Evolutionary conservation across 768 basidiomycete species (phyloP).

Genomic region (Lentinus brumalis): DNA sequence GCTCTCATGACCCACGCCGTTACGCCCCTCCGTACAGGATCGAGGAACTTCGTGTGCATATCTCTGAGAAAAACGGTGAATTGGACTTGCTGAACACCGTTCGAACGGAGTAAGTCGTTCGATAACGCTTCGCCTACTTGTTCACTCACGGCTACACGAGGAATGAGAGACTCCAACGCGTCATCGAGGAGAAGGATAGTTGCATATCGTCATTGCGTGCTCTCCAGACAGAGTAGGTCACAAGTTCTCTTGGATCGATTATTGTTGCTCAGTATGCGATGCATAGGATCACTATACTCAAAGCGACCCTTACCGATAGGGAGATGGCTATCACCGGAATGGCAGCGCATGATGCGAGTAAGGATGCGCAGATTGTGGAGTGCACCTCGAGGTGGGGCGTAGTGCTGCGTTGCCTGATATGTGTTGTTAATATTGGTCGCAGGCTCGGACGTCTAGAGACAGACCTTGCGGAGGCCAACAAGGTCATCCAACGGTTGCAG

Average conservation of each 20-base stretch:
- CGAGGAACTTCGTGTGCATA: not conserved
- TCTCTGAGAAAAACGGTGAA: constrained; percentile 15
- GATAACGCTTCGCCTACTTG: not conserved
- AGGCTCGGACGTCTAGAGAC: not conserved
- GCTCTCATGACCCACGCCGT: no score
- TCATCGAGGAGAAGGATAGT: not conserved
- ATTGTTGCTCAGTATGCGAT: not conserved
- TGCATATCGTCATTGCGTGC: constrained; percentile 8
- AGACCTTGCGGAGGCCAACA: not conserved
- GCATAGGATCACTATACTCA: not conserved
- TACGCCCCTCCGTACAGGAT: constrained; percentile 7
- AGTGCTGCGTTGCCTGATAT: not conserved
- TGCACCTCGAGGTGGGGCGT: not conserved
- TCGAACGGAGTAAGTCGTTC: constrained; percentile 15
- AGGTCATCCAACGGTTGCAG: constrained; percentile 8
- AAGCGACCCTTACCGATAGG: not conserved
- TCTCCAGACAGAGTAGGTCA: constrained; percentile 16
- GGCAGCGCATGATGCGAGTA: not conserved
- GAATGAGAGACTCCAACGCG: constrained; percentile 4
- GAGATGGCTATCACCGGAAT: constrained; percentile 10
- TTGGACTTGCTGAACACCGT: constrained; percentile 8
- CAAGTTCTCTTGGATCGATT: not conserved
- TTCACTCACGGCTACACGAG: not conserved
- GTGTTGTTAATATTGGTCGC: not conserved
- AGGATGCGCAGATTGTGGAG: not conserved